These are phyloP conservation scores for Metschnikowia noctiluminum DNA, from an alignment of 805 yeast species.

Conservation along the genomic window DNA sequence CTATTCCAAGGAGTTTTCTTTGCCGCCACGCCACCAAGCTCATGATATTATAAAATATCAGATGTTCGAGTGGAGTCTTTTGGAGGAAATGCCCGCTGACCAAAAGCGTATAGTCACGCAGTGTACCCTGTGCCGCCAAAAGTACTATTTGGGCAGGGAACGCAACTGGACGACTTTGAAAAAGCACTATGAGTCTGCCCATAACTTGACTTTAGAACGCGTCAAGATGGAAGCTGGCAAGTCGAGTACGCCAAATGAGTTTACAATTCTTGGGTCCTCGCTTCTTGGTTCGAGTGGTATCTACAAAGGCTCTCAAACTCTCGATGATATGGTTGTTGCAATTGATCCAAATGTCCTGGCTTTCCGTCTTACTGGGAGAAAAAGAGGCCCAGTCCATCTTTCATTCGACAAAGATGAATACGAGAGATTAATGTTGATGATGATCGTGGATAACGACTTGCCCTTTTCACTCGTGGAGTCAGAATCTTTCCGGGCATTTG, in stretches of 20 bases:
- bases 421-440: not conserved
- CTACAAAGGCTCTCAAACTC: not conserved
- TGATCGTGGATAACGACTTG: constrained; percentile 1
- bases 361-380: not conserved
- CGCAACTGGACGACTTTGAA: constrained; percentile 2
- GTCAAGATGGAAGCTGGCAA: constrained; percentile 1
- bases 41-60: not conserved
- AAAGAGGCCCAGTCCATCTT: not conserved
- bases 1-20: not conserved
- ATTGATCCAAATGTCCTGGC: not conserved
- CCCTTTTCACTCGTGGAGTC: constrained; percentile 1
- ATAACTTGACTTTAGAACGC: constrained; percentile 1
- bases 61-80: not conserved
- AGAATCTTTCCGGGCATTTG: not conserved
- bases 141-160: not conserved
- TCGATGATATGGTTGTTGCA: not conserved
- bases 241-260: not conserved
- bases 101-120: not conserved
- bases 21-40: not conserved
- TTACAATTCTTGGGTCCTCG: not conserved
- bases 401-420: not conserved
- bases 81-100: not conserved
- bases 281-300: not conserved
- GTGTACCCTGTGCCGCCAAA: constrained; percentile 1
- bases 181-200: not conserved